These are phyloP conservation scores for Plenodomus biglobosus DNA, from an alignment of 2,329 filamentous ascomycete genomes.

Conservation along the genomic window DNA sequence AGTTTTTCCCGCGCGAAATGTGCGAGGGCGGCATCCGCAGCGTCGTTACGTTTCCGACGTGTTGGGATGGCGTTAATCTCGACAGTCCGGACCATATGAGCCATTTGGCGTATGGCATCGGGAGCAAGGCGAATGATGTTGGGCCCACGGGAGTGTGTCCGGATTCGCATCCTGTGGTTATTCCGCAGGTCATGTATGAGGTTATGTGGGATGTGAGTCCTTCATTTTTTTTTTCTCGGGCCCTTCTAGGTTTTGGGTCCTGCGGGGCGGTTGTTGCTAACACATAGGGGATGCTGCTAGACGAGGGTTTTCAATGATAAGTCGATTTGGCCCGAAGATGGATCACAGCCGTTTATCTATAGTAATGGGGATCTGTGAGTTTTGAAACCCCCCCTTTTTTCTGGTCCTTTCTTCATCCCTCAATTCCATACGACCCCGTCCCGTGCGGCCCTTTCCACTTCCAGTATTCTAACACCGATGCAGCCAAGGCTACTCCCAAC, in stretches of 20 bases:
- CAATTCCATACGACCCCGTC: too few species aligned
- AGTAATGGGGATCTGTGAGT: not conserved
- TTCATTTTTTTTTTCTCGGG: slow-evolving; percentile 20
- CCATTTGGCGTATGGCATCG: slow-evolving; percentile 14
- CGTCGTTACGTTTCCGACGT: slow-evolving; percentile 45
- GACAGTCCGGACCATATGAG: slow-evolving; percentile 29
- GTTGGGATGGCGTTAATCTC: slow-evolving; percentile 29
- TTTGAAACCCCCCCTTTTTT: not conserved
- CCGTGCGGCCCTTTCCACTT: too few species aligned
- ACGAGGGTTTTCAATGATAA: not conserved
- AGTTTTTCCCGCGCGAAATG: slow-evolving; percentile 41
- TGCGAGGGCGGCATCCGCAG: slow-evolving; percentile 50
- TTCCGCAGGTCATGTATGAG: slow-evolving; percentile 31
- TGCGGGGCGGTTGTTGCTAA: too few species aligned
- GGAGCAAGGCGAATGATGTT: not conserved
- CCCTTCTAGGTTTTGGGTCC: not conserved
- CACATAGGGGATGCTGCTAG: too few species aligned
- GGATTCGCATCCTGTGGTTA: slow-evolving; percentile 46
- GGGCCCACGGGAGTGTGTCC: slow-evolving; percentile 47
- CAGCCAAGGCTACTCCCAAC: slow-evolving; percentile 28
- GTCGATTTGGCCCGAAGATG: slow-evolving; percentile 26
- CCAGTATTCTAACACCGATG: not conserved
- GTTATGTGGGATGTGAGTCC: slow-evolving; percentile 42
- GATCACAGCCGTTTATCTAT: slow-evolving; percentile 36
- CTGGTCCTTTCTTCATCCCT: not conserved